These are phyloP conservation scores for Candida sojae DNA, from an alignment of 1,139 yeast genomes.

Conservation along the genomic window DNA sequence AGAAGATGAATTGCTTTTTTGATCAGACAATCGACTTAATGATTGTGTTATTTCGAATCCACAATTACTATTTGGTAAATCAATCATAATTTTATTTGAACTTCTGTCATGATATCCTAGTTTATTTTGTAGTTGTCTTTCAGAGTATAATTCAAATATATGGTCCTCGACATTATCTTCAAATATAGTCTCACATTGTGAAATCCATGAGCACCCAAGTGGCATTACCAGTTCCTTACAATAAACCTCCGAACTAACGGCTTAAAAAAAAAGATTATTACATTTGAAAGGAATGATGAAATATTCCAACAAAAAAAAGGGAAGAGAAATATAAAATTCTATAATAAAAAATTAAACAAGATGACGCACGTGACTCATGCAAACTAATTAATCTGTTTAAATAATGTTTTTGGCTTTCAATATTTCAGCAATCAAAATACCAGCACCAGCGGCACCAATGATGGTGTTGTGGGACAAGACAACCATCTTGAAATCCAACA, in stretches of 20 bases:
- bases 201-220: not conserved
- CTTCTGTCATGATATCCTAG: constrained; percentile 52
- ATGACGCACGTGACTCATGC: not conserved
- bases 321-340: not conserved
- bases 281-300: too few species aligned
- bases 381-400: constrained; percentile 24
- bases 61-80: constrained; percentile 29
- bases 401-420: constrained; percentile 75
- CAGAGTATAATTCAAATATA: constrained; percentile 48
- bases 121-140: constrained; percentile 32
- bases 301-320: not conserved
- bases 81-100: constrained; percentile 27
- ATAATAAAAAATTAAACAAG: not conserved
- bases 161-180: constrained; percentile 36
- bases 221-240: not conserved
- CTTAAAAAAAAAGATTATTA: not conserved
- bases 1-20: constrained; percentile 51
- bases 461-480: constrained; percentile 94
- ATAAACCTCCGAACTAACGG: too few species aligned
- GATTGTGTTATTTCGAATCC: constrained; percentile 45
- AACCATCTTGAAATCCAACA: constrained; percentile 93
- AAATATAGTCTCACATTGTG: constrained; percentile 9
- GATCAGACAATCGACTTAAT: constrained; percentile 40
- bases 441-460: constrained; percentile 99
- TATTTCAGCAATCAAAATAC: constrained; percentile 91